A percentile compares a stretch with the other conserved stretches of the same genome.
Conservation (phyloP, 805 yeast genomes). For the Kodamaea sagamina region DNA sequence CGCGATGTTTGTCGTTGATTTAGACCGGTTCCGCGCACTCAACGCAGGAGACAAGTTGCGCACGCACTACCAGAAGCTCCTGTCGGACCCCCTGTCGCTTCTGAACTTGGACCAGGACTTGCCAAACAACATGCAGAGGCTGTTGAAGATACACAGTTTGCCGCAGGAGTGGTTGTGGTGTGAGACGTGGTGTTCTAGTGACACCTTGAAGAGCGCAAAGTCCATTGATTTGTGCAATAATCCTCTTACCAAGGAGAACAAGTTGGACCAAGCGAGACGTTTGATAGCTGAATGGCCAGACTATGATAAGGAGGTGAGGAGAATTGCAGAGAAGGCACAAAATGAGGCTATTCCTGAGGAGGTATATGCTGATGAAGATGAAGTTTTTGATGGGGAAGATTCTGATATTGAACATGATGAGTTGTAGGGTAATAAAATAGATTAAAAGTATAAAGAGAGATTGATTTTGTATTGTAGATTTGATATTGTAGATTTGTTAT, state of each 20-base stretch:
- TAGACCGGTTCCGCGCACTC: slow-evolving; percentile 60
- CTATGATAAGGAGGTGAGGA: slow-evolving; percentile 57
- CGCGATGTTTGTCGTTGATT: slow-evolving; percentile 81
- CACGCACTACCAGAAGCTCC: slow-evolving; percentile 78
- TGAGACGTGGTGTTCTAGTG: slow-evolving; percentile 87
- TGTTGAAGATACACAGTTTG: slow-evolving; percentile 66
- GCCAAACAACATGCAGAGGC: slow-evolving; percentile 80
- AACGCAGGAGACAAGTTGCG: slow-evolving; percentile 81
- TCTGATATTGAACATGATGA: slow-evolving; percentile 15
- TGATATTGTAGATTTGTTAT: too few species aligned
- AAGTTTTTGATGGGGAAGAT: slow-evolving; percentile 11
- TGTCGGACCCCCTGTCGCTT: slow-evolving; percentile 77
- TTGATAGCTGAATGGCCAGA: slow-evolving; percentile 76
- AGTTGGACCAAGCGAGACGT: slow-evolving; percentile 71
- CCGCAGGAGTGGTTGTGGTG: slow-evolving; percentile 92
- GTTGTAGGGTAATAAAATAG: slow-evolving; percentile 5
- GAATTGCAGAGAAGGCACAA: slow-evolving; percentile 13
- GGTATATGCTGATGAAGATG: slow-evolving; percentile 12
- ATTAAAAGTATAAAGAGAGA: not conserved
- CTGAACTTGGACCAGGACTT: slow-evolving; percentile 89
- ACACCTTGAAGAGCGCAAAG: slow-evolving; percentile 59
- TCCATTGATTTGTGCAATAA: slow-evolving; percentile 84
- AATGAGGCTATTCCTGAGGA: slow-evolving; percentile 5
- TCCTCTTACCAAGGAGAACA: slow-evolving; percentile 79
- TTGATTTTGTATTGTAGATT: not conserved